Base-by-base conservation (phyloP, 345 rosid species). In the Salix viminalis region DNA sequence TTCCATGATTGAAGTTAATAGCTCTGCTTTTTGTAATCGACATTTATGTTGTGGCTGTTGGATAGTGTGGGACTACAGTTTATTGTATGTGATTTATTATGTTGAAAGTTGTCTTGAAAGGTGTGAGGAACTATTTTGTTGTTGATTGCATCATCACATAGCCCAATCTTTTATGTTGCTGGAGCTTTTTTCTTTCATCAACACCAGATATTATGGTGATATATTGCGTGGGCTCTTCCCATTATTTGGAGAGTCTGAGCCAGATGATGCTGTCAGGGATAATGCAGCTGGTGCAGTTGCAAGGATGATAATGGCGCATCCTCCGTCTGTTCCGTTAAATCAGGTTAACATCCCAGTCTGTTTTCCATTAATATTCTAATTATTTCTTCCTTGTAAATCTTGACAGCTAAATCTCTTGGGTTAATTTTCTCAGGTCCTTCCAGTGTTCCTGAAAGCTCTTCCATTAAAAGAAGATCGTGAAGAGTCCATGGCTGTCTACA, bases 231-330 rank as follows among this genome's bases (percentile, higher is more conserved):
- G 86, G 65, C 92, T 96, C 56, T 87, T 77, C 83, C 97, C 93
- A 15, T 87, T 94, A 77, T 96, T 96, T 72, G 98, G 98, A 80
- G 98, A 94, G 28, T 84, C 96, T 56, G 99, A 96, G 82, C 94
- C 94, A 58, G 98, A 96, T 85, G 87, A 84, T 85, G 99, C 92
- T 16, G 99, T 96, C 65, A 84, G 97, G 82, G 99, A 96, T 84
- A 96, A 96, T 84, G 98, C 98, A 66, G 97, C 98, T 50, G 99
- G 99, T 87, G 99, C 98, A 23, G 88, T 92, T 67, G 98, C 99
- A 77, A 92, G 98, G 88, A 94, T 96, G 99, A 92, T 96, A 86
- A 83, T 90, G 89, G 92, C 85, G 79, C 88, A 96, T 71, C 97
- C 98, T 3, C 92, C 94, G 73, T 80, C 91, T 67, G 83, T 96